Base-by-base conservation (phyloP, 2,329 filamentous ascomycete species). In the Hymenoscyphus linearis region DNA sequence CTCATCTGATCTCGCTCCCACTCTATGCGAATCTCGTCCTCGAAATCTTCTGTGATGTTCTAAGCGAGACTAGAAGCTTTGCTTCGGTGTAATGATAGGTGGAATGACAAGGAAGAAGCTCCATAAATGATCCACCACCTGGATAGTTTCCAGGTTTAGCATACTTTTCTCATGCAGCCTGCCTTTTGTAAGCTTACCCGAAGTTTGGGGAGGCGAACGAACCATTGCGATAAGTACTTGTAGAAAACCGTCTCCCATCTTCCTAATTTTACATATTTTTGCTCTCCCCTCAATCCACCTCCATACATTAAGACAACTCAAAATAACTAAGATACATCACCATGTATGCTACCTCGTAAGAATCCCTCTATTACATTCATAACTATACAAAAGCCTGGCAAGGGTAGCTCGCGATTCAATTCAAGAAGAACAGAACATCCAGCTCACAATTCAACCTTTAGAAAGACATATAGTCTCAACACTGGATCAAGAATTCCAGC, bases 401-500 rank as follows among this genome's bases (percentile, higher is more conserved):
- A 63, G 53, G 22, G 26, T 70, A 35, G 57, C 14, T 65, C 63
- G 25, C 64, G 69, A 3, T 44, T 67, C 13, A 60, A 60, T 25
- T 57, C 59, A 47, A 52, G 35, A 36, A 58, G 61, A n/a, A n/a
- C n/a, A 52, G 35, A 55, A n/a, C 59, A 54, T 64, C 57, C 50
- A 66, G 65, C 67, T 69, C 68, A 68, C 65, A 57, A 27, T 40
- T 53, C 9, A 35, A 35, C 25, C 18, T 54, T 64, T 61, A 75
- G 73, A 63, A 81, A 80, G 70, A 82, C 84, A 70, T 88, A 86
- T 73, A 86, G 83, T 67, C 84, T 91, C 74, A 89, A 90, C 77
- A 87, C 86, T 59, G 90, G 90, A 62, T 87, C 83, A 74, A 86
- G 90, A 77, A 95, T 95, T 64, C 88, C 89, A 60, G 86, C 86